Percentiles rank a stretch among this genome's conserved stretches.
These are phyloP conservation scores for Emericellopsis terricola DNA, from an alignment of 495 filamentous ascomycete species.

Conservation along the genomic window DNA sequence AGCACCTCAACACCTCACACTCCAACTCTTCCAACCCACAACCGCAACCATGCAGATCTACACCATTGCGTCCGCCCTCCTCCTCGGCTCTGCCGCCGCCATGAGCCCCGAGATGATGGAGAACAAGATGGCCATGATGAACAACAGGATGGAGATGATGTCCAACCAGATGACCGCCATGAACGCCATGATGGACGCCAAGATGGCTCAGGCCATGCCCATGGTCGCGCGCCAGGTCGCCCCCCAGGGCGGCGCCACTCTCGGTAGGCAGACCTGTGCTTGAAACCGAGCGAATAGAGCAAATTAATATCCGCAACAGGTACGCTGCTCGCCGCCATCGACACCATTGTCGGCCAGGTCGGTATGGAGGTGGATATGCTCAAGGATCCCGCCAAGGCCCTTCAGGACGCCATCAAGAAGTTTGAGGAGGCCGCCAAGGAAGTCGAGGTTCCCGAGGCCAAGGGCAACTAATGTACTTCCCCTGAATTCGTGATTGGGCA, in stretches of 20 bases:
- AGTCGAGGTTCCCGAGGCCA: background rate
- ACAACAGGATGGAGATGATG: too few species aligned
- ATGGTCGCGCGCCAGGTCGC: too few species aligned
- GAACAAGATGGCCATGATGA: background rate
- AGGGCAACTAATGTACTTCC: too few species aligned
- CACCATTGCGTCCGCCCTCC: background rate
- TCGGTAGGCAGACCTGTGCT: background rate
- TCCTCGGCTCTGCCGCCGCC: background rate
- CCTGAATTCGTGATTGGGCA: too few species aligned
- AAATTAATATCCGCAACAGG: background rate
- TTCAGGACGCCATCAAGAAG: background rate
- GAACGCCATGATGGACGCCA: too few species aligned
- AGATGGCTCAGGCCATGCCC: too few species aligned
- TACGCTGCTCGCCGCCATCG: constrained; percentile 3
- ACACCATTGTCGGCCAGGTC: constrained; percentile 12
- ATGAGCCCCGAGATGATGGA: constrained; percentile 3
- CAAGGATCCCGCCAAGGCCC: background rate
- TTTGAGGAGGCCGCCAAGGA: background rate
- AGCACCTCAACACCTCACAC: background rate
- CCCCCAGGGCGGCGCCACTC: background rate
- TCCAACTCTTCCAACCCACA: background rate
- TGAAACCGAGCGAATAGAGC: background rate
- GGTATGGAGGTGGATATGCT: constrained; percentile 2
- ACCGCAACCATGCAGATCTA: background rate
- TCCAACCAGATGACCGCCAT: too few species aligned